Evolutionary conservation across 2,329 filamentous ascomycete genomes (phyloP).

Genomic region (Coleophoma eucalyptorum): DNA sequence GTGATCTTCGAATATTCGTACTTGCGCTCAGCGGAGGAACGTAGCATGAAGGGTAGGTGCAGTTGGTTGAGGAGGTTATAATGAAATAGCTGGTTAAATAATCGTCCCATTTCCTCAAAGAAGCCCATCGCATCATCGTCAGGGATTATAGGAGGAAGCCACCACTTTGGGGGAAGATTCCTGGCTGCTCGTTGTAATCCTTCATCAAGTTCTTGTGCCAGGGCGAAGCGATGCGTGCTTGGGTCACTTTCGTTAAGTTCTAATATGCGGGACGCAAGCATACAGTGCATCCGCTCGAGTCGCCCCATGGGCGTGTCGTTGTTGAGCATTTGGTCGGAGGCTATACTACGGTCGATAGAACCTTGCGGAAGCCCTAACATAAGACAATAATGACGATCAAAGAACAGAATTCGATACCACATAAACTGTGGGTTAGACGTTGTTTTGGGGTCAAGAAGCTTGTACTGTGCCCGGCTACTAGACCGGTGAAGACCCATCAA

Average conservation of each 20-base stretch:
- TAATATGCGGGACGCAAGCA: slow-evolving; percentile 32
- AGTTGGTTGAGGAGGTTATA: slow-evolving; percentile 34
- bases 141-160: slow-evolving; percentile 26
- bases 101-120: slow-evolving; percentile 26
- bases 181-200: slow-evolving; percentile 27
- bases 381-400: slow-evolving; percentile 44
- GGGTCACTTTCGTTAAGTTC: slow-evolving; percentile 29
- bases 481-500: slow-evolving; percentile 23
- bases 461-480: slow-evolving; percentile 5
- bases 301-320: slow-evolving; percentile 34
- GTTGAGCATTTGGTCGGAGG: slow-evolving; percentile 21
- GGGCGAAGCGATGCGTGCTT: slow-evolving; percentile 15
- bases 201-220: slow-evolving; percentile 28
- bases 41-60: slow-evolving; percentile 35
- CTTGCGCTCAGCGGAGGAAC: slow-evolving; percentile 9
- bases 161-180: slow-evolving; percentile 31
- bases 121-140: slow-evolving; percentile 13
- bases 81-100: slow-evolving; percentile 33
- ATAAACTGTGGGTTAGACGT: slow-evolving; percentile 34
- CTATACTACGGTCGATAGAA: slow-evolving; percentile 35
- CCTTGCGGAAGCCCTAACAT: slow-evolving; percentile 43
- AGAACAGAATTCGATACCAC: slow-evolving; percentile 41
- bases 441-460: slow-evolving; percentile 22
- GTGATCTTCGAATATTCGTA: slow-evolving; percentile 31
- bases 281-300: slow-evolving; percentile 40